Evolutionary conservation across 768 basidiomycete genomes (phyloP), one percentile per base, ranked within the genome.

Genomic region (Lyophyllum semitale): DNA sequence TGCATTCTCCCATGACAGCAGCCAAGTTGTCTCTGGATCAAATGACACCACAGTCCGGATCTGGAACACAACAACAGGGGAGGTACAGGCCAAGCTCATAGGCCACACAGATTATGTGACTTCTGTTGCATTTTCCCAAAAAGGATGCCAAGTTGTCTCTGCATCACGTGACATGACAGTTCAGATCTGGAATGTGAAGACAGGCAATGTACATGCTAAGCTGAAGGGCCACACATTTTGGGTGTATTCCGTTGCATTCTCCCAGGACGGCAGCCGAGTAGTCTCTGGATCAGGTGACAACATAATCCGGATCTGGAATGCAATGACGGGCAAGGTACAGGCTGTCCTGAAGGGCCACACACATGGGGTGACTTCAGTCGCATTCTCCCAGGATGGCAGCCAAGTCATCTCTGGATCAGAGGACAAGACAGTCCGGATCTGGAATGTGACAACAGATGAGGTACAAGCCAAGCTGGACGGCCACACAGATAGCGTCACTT

Each of bases 321-420:
- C 33, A 15, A 35, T 8, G 33, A 35, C 33, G 3, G 8, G 33
- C 33, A 3, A 5, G 33, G 12, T 35, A 13, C 30, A 57, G 47
- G 51, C 40, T n/a, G 38, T 38, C 29, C 47, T 53, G 26, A 51
- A 33, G 42, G 55, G 54, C 40, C 59, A 60, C n/a, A 46, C 17
- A 35, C 6, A 15, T 35, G 12, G 4, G 3, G 33, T 35, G 6
- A 35, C 6, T 15, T 35, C 33, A 15, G 33, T 35, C 12, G 11
- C 33, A 4, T 35, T 35, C 17, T 35, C 33, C 12, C 33, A 9
- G 3, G 33, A 35, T 15, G 58, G 48, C 48, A 51, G 49, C 33
- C 40, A 23, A 22, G 35, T 59, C 15, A 38, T 38, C 18, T 50
- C 33, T 50, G 49, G 49, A 38, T 50, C 18, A 9, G 3, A 51